Conservation (phyloP, 75 land plant genomes). For the Cryptomeria japonica region DNA sequence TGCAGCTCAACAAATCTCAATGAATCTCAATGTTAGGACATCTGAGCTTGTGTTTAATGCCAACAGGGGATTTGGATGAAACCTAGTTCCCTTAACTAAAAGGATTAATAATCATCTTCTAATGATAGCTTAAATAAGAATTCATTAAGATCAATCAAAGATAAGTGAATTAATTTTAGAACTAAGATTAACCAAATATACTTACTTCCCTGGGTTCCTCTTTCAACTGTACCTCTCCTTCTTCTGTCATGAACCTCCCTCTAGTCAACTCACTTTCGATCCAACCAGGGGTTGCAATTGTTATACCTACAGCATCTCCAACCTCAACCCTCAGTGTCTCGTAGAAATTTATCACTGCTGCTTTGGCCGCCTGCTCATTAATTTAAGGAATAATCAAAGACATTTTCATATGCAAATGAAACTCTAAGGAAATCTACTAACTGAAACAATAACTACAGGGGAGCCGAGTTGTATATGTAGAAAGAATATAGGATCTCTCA, state of each 20-base stretch:
- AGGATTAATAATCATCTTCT: no score
- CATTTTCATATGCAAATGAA: neutral
- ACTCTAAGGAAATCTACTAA: no score
- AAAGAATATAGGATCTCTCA: neutral
- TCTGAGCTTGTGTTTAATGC: no score
- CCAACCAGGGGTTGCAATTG: slow-evolving; percentile 88
- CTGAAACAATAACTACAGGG: no score
- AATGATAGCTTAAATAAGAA: no score
- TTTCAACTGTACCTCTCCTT: slow-evolving; percentile 61
- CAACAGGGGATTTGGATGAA: no score
- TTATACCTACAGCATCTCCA: slow-evolving; percentile 70
- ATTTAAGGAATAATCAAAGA: neutral
- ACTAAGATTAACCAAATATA: neutral
- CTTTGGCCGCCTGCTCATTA: slow-evolving; percentile 71
- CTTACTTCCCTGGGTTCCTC: slow-evolving; percentile 79
- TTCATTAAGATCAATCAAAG: neutral
- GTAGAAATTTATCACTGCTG: slow-evolving; percentile 77
- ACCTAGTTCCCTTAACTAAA: no score
- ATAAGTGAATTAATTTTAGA: neutral
- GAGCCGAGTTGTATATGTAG: neutral
- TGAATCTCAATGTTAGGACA: no score
- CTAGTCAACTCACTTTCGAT: slow-evolving; percentile 73
- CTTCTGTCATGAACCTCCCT: slow-evolving; percentile 74
- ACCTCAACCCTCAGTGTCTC: slow-evolving; percentile 83
- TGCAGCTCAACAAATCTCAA: no score